A percentile compares a stretch with the other conserved stretches of the same genome.
Conservation (phyloP, 2,329 filamentous ascomycete species). For the Septoria petroselini region DNA sequence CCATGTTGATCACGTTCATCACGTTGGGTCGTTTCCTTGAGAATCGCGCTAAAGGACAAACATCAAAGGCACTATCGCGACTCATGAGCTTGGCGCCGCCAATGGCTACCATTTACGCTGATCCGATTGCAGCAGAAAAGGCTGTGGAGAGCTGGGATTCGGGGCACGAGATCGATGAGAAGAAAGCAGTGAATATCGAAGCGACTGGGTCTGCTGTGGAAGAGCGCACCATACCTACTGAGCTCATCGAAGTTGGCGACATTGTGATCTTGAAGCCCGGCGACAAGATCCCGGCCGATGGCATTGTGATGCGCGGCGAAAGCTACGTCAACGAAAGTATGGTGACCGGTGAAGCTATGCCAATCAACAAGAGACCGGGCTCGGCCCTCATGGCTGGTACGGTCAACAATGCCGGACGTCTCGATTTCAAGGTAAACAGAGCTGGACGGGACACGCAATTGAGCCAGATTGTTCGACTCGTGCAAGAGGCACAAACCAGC, state of each 20-base stretch:
- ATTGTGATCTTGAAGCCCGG: slow-evolving; percentile 89
- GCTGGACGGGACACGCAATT: slow-evolving; percentile 94
- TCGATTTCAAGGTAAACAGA: slow-evolving; percentile 89
- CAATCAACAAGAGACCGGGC: slow-evolving; percentile 82
- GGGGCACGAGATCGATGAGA: slow-evolving; percentile 45
- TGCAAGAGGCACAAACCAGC: slow-evolving; percentile 93
- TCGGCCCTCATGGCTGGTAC: slow-evolving; percentile 84
- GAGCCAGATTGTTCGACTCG: slow-evolving; percentile 96
- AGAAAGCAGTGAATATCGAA: slow-evolving; percentile 36
- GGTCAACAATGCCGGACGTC: slow-evolving; percentile 86
- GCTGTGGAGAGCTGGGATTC: slow-evolving; percentile 74
- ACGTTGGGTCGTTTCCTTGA: slow-evolving; percentile 87
- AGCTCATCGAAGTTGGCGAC: slow-evolving; percentile 90
- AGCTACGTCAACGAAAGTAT: slow-evolving; percentile 96
- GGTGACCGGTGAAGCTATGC: slow-evolving; percentile 97
- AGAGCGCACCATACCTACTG: slow-evolving; percentile 84
- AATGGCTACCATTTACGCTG: slow-evolving; percentile 93
- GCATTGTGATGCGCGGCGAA: slow-evolving; percentile 79
- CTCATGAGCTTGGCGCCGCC: slow-evolving; percentile 95
- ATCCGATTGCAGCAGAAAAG: slow-evolving; percentile 91
- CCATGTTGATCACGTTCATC: slow-evolving; percentile 97
- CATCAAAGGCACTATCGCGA: slow-evolving; percentile 84
- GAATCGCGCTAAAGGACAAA: slow-evolving; percentile 93
- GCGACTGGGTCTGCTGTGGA: slow-evolving; percentile 64
- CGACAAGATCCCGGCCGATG: slow-evolving; percentile 95